Evolutionary conservation across 1,284 basidiomycete genomes (phyloP).

Genomic region (Volvariella surrecta): DNA sequence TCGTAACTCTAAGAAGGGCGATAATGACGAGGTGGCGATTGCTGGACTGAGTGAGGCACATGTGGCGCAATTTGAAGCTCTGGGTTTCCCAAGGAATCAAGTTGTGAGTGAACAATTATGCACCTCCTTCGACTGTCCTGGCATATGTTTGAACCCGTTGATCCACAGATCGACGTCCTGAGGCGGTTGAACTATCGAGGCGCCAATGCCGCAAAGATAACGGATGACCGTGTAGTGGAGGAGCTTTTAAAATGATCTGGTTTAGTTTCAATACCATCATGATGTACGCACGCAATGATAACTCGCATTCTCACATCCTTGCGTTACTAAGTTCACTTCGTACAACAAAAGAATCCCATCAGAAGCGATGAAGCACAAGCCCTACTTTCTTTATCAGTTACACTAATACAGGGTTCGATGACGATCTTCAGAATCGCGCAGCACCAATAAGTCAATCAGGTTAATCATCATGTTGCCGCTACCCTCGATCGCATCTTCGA

Average conservation of each 20-base stretch:
- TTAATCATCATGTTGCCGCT: too few species aligned
- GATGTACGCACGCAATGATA: too few species aligned
- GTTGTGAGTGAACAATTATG: conserved; percentile 72
- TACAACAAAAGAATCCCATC: too few species aligned
- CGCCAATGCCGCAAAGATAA: conserved; percentile 36
- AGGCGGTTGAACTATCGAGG: conserved; percentile 90
- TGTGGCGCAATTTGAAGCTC: conserved; percentile 62
- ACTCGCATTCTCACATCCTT: too few species aligned
- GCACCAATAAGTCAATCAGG: too few species aligned
- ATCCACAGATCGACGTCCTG: conserved; percentile 71
- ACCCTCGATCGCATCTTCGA: too few species aligned
- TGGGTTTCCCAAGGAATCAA: conserved; percentile 69
- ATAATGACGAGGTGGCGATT: conserved; percentile 60
- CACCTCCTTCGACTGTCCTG: conserved; percentile 3
- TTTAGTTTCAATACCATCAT: not conserved
- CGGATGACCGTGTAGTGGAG: conserved; percentile 41
- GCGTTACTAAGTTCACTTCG: too few species aligned
- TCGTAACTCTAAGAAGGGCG: conserved; percentile 24
- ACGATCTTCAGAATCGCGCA: too few species aligned
- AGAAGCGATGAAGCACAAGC: too few species aligned
- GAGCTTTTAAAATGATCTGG: conserved; percentile 33
- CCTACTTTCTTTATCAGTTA: too few species aligned
- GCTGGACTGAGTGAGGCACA: conserved; percentile 67
- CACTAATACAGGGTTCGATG: too few species aligned
- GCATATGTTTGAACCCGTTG: conserved; percentile 1